Percentiles rank a stretch among this genome's conserved stretches.
Evolutionary conservation across 2,329 filamentous ascomycete species (phyloP).

Genomic region (Ophiocordyceps sinensis): DNA sequence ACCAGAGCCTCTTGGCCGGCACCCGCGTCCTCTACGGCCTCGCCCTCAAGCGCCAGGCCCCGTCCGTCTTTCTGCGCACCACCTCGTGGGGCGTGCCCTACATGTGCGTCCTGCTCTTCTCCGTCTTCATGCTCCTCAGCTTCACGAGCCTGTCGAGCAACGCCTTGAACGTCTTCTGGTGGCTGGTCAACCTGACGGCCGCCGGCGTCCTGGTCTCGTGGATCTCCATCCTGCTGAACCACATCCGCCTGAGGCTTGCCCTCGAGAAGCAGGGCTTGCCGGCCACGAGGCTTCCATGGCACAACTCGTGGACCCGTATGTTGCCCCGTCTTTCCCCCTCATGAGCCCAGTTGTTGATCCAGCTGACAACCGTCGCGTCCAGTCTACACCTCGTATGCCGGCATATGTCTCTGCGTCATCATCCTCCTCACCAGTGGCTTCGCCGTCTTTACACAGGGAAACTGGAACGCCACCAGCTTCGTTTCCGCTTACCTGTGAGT

Average conservation of each 20-base stretch:
- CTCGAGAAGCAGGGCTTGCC: constrained; percentile 41
- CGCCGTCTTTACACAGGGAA: constrained; percentile 41
- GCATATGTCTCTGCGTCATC: constrained; percentile 44
- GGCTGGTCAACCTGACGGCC: constrained; percentile 47
- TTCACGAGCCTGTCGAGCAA: constrained; percentile 42
- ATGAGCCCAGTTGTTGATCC: no score
- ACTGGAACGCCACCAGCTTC: constrained; percentile 42
- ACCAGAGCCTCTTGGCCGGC: constrained; percentile 49
- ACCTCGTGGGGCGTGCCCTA: constrained; percentile 49
- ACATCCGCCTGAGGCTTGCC: constrained; percentile 40
- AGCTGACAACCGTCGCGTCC: not conserved
- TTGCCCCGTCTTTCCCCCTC: constrained; percentile 5
- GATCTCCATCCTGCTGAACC: constrained; percentile 44
- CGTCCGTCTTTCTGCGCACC: constrained; percentile 43
- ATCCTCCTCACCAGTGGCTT: constrained; percentile 61
- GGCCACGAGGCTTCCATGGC: constrained; percentile 39
- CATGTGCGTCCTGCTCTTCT: constrained; percentile 38
- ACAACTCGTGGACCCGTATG: constrained; percentile 47
- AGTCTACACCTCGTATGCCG: constrained; percentile 47
- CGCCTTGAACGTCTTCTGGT: constrained; percentile 50
- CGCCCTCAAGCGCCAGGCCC: constrained; percentile 51
- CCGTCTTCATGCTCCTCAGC: constrained; percentile 39
- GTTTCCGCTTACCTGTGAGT: constrained; percentile 49
- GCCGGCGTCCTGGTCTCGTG: constrained; percentile 50
- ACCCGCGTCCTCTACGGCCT: constrained; percentile 57